Evolutionary conservation across 1,139 yeast genomes (phyloP), one percentile per base, ranked within the genome.

Genomic region (Blastobotrys malaysiensis): DNA sequence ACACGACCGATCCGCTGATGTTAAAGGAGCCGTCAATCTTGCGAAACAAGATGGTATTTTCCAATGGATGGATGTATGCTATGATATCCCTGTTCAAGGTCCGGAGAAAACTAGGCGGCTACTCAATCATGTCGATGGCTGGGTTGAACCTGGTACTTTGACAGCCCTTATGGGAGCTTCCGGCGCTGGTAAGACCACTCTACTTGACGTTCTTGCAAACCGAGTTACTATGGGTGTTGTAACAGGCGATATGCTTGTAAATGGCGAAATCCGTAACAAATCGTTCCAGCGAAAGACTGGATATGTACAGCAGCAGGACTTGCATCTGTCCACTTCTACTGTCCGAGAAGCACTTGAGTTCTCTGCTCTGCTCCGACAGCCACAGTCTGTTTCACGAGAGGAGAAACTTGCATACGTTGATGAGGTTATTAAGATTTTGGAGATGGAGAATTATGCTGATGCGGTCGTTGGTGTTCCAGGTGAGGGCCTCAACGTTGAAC

Each of bases 61-160:
- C 79, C 88, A 85, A 65, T 87, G 95, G 95, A 81, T 81, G 68
- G 81, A 86, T 65, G 82, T 87, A 52, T 83, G 88, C 58, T 87
- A 86, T 67, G 86, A 85, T 61, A 84, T 87, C 55, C 77, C 82
- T 63, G 81, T 85, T 64, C 85, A 86, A 66, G 65, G 65, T n/a
- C 68, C 69, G 48, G 58, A 80, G n/a, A 88, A 80, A 63, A 76
- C 79, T n/a, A 71, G 79, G 63, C 72, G 74, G 61, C 69, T 80
- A 53, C 70, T 83, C 59, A 76, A 79, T 56, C 74, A 76, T 61
- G 79, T 83, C 47, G 82, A 81, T 60, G 88, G 88, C 48, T 83
- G 75, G 67, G 81, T 81, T 60, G 76, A 78, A 57, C 84, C 85
- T 20, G 85, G 85, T 61, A 78, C 81, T 43, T 71, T 79, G 72